Base-by-base conservation (phyloP, 108 stramenopile species). In the Licmophora abbreviata region DNA sequence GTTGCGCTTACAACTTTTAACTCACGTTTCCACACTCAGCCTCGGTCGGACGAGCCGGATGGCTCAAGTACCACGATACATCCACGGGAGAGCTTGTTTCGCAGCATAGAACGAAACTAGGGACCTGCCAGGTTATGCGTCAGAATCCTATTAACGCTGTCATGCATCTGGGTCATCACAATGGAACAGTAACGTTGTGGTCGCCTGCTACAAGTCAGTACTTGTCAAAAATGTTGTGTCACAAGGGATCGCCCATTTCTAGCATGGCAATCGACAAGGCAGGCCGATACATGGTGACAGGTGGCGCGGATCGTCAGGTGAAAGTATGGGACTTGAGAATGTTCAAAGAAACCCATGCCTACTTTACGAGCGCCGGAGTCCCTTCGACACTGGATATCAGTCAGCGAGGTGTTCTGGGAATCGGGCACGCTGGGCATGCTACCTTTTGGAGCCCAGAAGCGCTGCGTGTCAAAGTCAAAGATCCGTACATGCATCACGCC, bases 151-250 rank as follows among this genome's bases (percentile, higher is more conserved):
- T 70, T 54, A 98, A 92, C 58, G 93, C 93, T 22, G 81, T 99
- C 21, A 49, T 96, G 6, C 84, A 95, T 58, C 44, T 80, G 1
- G 99, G 99, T 15, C 99, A 99, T 72, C 60, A 71, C 53, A 97
- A 97, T 68, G 99, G 99, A 33, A 86, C 86, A 3, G 97, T 98
- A 28, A 95, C 96, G 18, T 69, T 99, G 29, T 98, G 99, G 99
- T 83, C 75, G 37, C 98, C 98, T n/a, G 64, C 85, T 29, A 79
- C 69, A 12, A 63, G 55, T 22, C 64, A 79, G 61, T 88, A 91
- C 22, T 63, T 99, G 17, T 93, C 87, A 21, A 93, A 92, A 46
- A 69, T 97, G 58, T 73, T 95, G 29, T 83, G 85, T 58, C 96
- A 98, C 69, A 73, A 77, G 29, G 95, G 94, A 6, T 55, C 73